A percentile compares a stretch with the other conserved stretches of the same genome.
Conservation (phyloP, 169 alveolate genomes). For the Plasmodium vivax region DNA sequence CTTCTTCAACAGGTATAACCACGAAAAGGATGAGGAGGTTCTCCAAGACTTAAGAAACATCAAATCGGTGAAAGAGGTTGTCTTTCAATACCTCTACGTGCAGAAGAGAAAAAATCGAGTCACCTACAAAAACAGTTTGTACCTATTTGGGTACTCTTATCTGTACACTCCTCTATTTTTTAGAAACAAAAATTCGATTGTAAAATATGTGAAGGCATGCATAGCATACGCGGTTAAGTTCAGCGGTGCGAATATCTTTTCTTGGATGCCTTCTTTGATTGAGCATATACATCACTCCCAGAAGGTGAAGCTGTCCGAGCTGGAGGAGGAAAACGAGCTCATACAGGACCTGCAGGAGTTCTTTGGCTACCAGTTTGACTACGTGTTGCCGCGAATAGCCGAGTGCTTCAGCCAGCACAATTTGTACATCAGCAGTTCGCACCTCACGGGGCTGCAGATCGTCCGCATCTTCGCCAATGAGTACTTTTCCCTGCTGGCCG, state of each 20-base stretch:
- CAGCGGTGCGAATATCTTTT: slow-evolving; percentile 39
- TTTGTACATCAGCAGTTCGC: slow-evolving; percentile 30
- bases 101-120: slow-evolving; percentile 70
- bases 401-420: slow-evolving; percentile 62
- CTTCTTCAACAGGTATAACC: slow-evolving; percentile 47
- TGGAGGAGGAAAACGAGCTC: slow-evolving; percentile 38
- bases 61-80: slow-evolving; percentile 43
- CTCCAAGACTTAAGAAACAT: slow-evolving; percentile 20
- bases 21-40: slow-evolving; percentile 50
- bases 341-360: slow-evolving; percentile 64
- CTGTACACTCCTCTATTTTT: slow-evolving; percentile 61
- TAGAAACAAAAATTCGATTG: slow-evolving; percentile 50
- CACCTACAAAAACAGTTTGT: slow-evolving; percentile 35
- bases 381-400: slow-evolving; percentile 49
- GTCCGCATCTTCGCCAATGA: slow-evolving; percentile 45
- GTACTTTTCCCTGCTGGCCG: slow-evolving; percentile 64
- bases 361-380: slow-evolving; percentile 48
- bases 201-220: slow-evolving; percentile 67
- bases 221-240: slow-evolving; percentile 64
- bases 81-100: slow-evolving; percentile 52
- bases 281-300: slow-evolving; percentile 63
- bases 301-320: slow-evolving; percentile 29
- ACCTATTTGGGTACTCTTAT: slow-evolving; percentile 60
- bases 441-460: slow-evolving; percentile 48
- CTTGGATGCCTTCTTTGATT: slow-evolving; percentile 69